phyloP scores from a whole-genome alignment of 1,284 basidiomycete species.

The Bjerkandera adusta region DNA sequence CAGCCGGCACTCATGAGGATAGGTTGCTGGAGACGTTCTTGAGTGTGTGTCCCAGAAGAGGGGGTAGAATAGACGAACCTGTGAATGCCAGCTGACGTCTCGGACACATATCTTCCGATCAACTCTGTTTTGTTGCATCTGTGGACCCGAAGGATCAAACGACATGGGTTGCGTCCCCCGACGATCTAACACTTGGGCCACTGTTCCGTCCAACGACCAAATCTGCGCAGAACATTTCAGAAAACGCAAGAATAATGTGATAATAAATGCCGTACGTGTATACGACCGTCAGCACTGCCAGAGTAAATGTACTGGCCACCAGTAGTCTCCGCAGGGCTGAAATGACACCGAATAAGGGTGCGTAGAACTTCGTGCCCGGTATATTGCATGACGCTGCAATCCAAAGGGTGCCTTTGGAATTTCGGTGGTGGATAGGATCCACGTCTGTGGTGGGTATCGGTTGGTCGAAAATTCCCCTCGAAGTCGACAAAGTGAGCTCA shows the following conservation, averaged over 20 bases:
- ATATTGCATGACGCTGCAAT: conserved; percentile 96
- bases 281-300: conserved; percentile 79
- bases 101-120: conserved; percentile 65
- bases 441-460: conserved; percentile 40
- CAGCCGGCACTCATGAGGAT: conserved; percentile 90
- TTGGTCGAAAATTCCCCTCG: too few species aligned
- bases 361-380: conserved; percentile 90
- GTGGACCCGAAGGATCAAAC: conserved; percentile 61
- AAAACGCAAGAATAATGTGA: not conserved
- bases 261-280: conserved; percentile 60
- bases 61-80: conserved; percentile 36
- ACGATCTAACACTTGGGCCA: conserved; percentile 85
- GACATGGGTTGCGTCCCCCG: conserved; percentile 72
- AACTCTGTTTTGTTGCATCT: conserved; percentile 30
- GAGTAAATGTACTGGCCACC: conserved; percentile 94
- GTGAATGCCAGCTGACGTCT: conserved; percentile 90
- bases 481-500: conserved; percentile 34
- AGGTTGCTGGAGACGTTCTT: conserved; percentile 59
- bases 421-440: conserved; percentile 66
- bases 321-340: conserved; percentile 90
- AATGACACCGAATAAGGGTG: conserved; percentile 95
- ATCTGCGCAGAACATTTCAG: conserved; percentile 52
- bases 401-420: conserved; percentile 69
- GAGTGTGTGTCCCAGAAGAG: not conserved
- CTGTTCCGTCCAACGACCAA: conserved; percentile 89